These are phyloP conservation scores for Plasmodium gonderi DNA, from an alignment of 169 alveolate genomes.

Conservation along the genomic window DNA sequence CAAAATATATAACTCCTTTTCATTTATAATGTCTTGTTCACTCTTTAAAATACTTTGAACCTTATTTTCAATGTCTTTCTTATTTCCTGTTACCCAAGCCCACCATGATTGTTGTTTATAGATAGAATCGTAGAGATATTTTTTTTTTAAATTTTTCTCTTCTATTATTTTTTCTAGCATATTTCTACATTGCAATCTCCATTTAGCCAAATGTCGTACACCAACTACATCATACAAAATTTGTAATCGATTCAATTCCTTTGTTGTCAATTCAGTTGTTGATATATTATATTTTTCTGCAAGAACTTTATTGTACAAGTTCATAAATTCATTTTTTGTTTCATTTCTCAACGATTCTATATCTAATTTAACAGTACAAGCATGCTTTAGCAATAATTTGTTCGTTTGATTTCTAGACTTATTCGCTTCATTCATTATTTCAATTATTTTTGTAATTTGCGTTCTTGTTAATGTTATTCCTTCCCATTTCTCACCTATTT, in stretches of 20 bases:
- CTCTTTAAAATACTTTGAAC: constrained; percentile 72
- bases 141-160: constrained; percentile 79
- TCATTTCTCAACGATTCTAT: constrained; percentile 84
- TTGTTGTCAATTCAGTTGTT: constrained; percentile 62
- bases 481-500: constrained; percentile 79
- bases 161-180: constrained; percentile 76
- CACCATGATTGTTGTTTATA: constrained; percentile 82
- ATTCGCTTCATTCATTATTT: constrained; percentile 82
- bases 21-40: constrained; percentile 72
- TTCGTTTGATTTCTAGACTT: constrained; percentile 79
- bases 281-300: constrained; percentile 66
- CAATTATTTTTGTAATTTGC: constrained; percentile 81
- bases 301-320: constrained; percentile 80
- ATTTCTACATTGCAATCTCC: constrained; percentile 84
- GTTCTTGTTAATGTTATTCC: constrained; percentile 83
- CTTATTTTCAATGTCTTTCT: constrained; percentile 73
- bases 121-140: constrained; percentile 76
- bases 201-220: constrained; percentile 87
- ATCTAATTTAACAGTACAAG: constrained; percentile 82
- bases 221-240: constrained; percentile 86
- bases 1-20: constrained; percentile 76
- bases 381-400: constrained; percentile 81
- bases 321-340: constrained; percentile 85
- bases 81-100: constrained; percentile 82
- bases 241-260: constrained; percentile 79